Evolutionary conservation across 73 alveolate genomes (phyloP).

Genomic region (Paramecium pentaurelia): DNA sequence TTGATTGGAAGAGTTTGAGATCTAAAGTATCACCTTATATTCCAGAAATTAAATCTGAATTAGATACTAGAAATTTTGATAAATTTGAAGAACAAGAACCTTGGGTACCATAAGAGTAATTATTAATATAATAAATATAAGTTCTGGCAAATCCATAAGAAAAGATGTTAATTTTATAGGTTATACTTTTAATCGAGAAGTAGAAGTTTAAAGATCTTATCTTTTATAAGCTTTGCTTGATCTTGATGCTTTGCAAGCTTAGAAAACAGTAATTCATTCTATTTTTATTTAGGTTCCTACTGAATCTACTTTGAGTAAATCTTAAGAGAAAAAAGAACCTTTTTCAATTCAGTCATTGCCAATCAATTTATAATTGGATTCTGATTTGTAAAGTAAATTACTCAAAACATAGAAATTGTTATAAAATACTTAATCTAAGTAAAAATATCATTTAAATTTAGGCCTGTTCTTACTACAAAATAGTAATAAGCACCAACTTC

Average conservation of each 20-base stretch:
- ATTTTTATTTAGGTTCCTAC: background rate
- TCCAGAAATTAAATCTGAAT: conserved; percentile 71
- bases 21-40: conserved; percentile 77
- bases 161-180: conserved; percentile 67
- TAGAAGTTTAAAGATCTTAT: conserved; percentile 54
- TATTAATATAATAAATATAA: background rate
- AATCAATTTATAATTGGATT: background rate
- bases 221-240: conserved; percentile 41
- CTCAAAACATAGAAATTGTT: background rate
- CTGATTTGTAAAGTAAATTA: background rate
- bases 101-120: conserved; percentile 72
- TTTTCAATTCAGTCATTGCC: background rate
- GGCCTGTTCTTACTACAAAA: background rate
- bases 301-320: background rate
- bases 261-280: background rate
- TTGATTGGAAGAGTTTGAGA: conserved; percentile 88
- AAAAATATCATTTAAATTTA: background rate
- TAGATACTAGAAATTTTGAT: conserved; percentile 86
- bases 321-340: background rate
- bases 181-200: conserved; percentile 63
- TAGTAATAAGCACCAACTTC: background rate
- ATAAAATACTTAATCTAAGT: background rate
- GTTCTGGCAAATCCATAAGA: conserved; percentile 42
- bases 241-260: conserved; percentile 22
- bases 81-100: conserved; percentile 91